Evolutionary conservation across 495 filamentous ascomycete genomes (phyloP).

Genomic region (Friedmanniomyces simplex): DNA sequence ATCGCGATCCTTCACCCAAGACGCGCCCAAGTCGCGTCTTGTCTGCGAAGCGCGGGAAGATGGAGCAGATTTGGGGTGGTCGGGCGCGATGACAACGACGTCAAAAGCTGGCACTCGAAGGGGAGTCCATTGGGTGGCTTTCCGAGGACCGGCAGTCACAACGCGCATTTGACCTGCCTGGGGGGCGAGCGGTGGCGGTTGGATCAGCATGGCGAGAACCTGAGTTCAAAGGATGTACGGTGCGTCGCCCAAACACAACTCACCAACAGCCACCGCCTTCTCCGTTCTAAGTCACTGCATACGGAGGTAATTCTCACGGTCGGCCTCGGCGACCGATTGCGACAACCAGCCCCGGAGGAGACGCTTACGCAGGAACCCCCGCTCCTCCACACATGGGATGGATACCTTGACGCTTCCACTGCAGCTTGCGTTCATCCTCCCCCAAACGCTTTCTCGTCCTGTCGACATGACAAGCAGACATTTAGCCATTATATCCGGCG

Average conservation of each 20-base stretch:
- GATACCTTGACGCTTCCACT: too few species aligned
- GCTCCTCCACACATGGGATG: background rate
- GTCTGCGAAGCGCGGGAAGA: slow-evolving; percentile 39
- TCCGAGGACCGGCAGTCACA: slow-evolving; percentile 1
- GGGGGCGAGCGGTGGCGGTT: too few species aligned
- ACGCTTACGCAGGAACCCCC: background rate
- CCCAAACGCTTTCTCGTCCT: background rate
- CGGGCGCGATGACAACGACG: background rate
- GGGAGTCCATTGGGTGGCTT: slow-evolving; percentile 10
- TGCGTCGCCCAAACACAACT: too few species aligned
- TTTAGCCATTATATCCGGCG: background rate
- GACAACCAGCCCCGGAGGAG: too few species aligned
- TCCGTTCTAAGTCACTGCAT: too few species aligned
- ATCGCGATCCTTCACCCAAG: too few species aligned
- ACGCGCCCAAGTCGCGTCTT: too few species aligned
- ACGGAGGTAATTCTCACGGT: too few species aligned
- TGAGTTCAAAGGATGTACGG: too few species aligned
- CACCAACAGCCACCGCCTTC: too few species aligned
- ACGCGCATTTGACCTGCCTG: background rate
- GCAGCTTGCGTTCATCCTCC: background rate
- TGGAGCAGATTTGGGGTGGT: slow-evolving; percentile 39
- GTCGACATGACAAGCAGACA: background rate
- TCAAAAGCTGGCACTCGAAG: background rate
- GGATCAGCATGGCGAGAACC: too few species aligned
- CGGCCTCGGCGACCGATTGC: too few species aligned